Evolutionary conservation across 352 stramenopile genomes (phyloP), one percentile per base, ranked within the genome.

Genomic region (Pythium aphanidermatum): DNA sequence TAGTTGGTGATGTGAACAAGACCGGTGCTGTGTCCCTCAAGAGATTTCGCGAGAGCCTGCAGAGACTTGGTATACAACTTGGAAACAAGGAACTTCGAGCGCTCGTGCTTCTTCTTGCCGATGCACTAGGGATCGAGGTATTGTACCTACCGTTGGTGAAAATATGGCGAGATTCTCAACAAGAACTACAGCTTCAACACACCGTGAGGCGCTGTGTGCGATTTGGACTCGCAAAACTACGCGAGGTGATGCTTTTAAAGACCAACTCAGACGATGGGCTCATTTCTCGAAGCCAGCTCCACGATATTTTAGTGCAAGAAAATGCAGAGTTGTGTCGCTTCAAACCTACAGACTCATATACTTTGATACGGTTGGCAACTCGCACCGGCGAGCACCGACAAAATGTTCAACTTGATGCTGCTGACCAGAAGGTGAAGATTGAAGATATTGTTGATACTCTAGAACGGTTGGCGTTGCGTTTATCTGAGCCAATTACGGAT

Each of bases 101-200:
- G 2, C 34, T 83, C 9, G 58, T 72, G n/a, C 47, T 74, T 24
- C 58, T 84, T 40, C 68, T 83, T 8, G 36, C 41, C 1, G 71
- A 83, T 35, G 42, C 32, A 17, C 78, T 69, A 27, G 74, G 71
- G 3, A 55, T 60, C 20, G 60, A 79, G 14, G 51, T 84, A 26
- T 44, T 86, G 5, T 84, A 83, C 32, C 50, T 68, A 7, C 52
- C 65, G 1, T 58, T 86, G n/a, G 34, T 86, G 13, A 57, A 68
- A 17, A 34, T 57, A 13, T n/a, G 75, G 3, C 46, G 46, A 14
- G 58, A 74, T 21, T 47, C 66, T 11, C 54, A 57, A 5, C 35
- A 53, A 2, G 60, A 45, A 2, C 34, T 63, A 11, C 41, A 65
- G 0, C 49, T 75, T 16, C 23, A 40, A 6, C 34, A 56, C 19